phyloP scores from a whole-genome alignment of 2,329 filamentous ascomycete species.

The Cladosporium sphaerospermum region DNA sequence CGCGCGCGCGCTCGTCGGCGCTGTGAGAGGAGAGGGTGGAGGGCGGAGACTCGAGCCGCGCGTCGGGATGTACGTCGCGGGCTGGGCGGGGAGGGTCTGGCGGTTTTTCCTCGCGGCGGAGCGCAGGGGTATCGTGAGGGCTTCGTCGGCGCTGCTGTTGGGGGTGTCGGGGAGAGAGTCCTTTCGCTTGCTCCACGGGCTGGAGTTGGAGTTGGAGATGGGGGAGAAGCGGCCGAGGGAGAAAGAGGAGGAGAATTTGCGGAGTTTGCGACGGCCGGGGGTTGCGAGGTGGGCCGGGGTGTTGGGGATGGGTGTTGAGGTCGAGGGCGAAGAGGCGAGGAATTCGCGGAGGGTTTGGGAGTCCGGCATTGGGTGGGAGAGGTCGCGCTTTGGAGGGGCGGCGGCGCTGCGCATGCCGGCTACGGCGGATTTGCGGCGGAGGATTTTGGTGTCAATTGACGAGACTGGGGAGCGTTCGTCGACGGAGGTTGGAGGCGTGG shows the following conservation, averaged over 20 bases:
- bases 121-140: not conserved
- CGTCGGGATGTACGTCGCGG: slow-evolving; percentile 12
- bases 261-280: slow-evolving; percentile 11
- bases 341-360: slow-evolving; percentile 5
- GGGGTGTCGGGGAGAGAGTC: not conserved
- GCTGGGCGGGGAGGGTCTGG: slow-evolving; percentile 9
- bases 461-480: slow-evolving; percentile 8
- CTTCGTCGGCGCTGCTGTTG: not conserved
- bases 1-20: not conserved
- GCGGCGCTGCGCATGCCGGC: slow-evolving; percentile 1
- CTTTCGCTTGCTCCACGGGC: slow-evolving; percentile 7
- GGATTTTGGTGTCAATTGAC: not conserved
- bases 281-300: not conserved
- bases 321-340: not conserved
- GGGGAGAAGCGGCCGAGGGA: slow-evolving; percentile 18
- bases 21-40: not conserved
- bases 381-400: not conserved
- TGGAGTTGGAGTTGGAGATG: slow-evolving; percentile 10
- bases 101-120: not conserved
- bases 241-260: slow-evolving; percentile 21
- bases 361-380: not conserved
- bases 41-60: slow-evolving; percentile 15
- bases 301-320: not conserved
- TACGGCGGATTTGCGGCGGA: slow-evolving; percentile 8
- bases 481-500: slow-evolving; percentile 10